phyloP scores from a whole-genome alignment of 495 filamentous ascomycete species.

The Xylaria palmicola region DNA sequence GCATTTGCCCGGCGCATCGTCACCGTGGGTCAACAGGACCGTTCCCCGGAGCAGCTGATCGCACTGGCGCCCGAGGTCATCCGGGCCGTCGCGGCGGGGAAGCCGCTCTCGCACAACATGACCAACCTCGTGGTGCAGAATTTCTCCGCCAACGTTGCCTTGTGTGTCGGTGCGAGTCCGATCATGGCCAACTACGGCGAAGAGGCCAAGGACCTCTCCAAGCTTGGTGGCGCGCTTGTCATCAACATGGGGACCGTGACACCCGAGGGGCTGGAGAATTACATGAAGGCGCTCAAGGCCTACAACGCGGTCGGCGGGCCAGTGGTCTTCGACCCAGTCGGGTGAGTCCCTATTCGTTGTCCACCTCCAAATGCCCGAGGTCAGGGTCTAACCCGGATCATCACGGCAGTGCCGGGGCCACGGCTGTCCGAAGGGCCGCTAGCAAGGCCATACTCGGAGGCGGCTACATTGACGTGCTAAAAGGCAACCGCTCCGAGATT shows the following conservation, averaged over 20 bases:
- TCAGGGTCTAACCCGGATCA: background rate
- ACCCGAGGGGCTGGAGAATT: slow-evolving; percentile 66
- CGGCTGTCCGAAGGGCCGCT: slow-evolving; percentile 65
- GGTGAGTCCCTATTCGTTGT: slow-evolving; percentile 38
- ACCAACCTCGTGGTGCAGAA: slow-evolving; percentile 92
- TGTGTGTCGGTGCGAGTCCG: slow-evolving; percentile 81
- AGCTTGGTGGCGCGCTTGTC: slow-evolving; percentile 66
- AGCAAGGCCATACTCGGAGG: slow-evolving; percentile 68
- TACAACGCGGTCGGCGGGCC: slow-evolving; percentile 76
- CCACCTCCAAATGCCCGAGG: background rate
- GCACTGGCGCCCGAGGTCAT: slow-evolving; percentile 57
- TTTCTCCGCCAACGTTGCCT: slow-evolving; percentile 84
- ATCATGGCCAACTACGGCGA: slow-evolving; percentile 90
- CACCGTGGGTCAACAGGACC: slow-evolving; percentile 51
- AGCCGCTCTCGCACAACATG: slow-evolving; percentile 92
- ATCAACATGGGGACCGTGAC: slow-evolving; percentile 95
- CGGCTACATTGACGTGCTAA: slow-evolving; percentile 84
- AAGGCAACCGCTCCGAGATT: slow-evolving; percentile 94
- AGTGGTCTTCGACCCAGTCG: slow-evolving; percentile 87
- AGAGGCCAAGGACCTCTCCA: slow-evolving; percentile 76
- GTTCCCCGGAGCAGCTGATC: slow-evolving; percentile 52
- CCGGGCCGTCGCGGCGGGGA: slow-evolving; percentile 54
- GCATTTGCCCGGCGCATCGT: slow-evolving; percentile 68
- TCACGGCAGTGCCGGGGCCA: slow-evolving; percentile 65
- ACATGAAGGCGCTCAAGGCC: slow-evolving; percentile 58